These are phyloP conservation scores for Malassezia restricta DNA, from an alignment of 1,284 basidiomycete genomes.

Conservation along the genomic window DNA sequence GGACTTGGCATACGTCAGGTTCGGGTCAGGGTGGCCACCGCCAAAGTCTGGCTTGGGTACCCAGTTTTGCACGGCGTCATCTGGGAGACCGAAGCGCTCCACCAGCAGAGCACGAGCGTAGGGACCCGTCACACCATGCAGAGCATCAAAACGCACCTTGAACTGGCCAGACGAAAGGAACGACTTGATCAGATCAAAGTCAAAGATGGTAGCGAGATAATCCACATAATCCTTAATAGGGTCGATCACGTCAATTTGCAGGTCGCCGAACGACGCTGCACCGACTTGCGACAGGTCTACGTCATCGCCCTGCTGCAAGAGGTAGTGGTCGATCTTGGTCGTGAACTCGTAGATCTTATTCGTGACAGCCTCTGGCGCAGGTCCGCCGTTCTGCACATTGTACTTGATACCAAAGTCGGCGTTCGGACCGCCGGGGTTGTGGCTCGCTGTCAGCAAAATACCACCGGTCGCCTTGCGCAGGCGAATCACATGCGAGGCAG, in stretches of 20 bases:
- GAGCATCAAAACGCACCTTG: slow-evolving; percentile 84
- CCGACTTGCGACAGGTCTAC: slow-evolving; percentile 76
- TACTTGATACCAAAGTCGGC: slow-evolving; percentile 99
- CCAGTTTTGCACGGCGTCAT: slow-evolving; percentile 78
- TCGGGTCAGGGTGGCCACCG: slow-evolving; percentile 93
- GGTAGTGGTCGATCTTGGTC: slow-evolving; percentile 74
- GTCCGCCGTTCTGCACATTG: slow-evolving; percentile 92
- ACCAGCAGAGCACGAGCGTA: slow-evolving; percentile 85
- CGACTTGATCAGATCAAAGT: slow-evolving; percentile 78
- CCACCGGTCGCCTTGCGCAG: slow-evolving; percentile 92
- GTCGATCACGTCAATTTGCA: slow-evolving; percentile 82
- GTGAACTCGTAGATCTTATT: slow-evolving; percentile 85
- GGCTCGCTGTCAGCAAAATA: slow-evolving; percentile 91
- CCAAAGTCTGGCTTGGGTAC: slow-evolving; percentile 85
- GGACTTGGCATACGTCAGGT: slow-evolving; percentile 89
- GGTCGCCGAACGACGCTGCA: slow-evolving; percentile 55
- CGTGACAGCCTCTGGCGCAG: slow-evolving; percentile 86
- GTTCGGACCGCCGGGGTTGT: slow-evolving; percentile 94
- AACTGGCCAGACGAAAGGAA: slow-evolving; percentile 64
- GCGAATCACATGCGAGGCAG: slow-evolving; percentile 87
- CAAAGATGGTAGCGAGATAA: slow-evolving; percentile 79
- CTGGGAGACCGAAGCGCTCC: slow-evolving; percentile 66
- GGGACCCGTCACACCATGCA: slow-evolving; percentile 93
- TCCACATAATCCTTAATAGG: slow-evolving; percentile 78
- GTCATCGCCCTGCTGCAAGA: slow-evolving; percentile 66